Evolutionary conservation across 208 protist species (phyloP), one percentile per base, ranked within the genome.

Genomic region (Acanthamoeba lenticulata): DNA sequence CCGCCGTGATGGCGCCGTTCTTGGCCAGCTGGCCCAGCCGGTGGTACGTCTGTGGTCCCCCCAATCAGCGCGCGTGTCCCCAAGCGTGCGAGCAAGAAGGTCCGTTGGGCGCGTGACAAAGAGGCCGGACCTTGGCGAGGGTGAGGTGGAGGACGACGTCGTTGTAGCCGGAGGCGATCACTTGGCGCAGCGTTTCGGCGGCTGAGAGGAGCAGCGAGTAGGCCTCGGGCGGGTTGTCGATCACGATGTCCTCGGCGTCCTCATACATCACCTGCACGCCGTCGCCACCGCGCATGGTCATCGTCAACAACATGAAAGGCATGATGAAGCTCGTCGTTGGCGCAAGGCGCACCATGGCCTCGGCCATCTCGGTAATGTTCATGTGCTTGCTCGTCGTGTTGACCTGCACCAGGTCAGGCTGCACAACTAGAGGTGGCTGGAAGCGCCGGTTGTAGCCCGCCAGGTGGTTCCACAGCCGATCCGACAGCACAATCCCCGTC

Each of bases 141-240:
- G 74, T 83, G 36, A 83, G 42, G 15, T 83, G 36, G 40, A 83
- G 15, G 1, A 2, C 13, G 36, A 83, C 38, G 83, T 90, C 83
- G 83, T 90, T 90, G 83, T 72, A 72, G 55, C 83, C 83, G 55
- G 29, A 32, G 47, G 83, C 83, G 55, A 90, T 90, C 52, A 69
- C 83, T 7, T 42, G 19, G 36, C 38, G 52, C 29, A 90, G 38
- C 36, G 55, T 72, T 36, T 90, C 29, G 21, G 83, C 83, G 11
- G 83, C 83, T 3, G 47, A 42, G n/a, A 72, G 11, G 40, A 93
- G 47, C 2, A 93, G 65, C 29, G 89, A 93, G 29, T 65, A 49
- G 13, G 89, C 89, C 44, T 93, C 89, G 62, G 65, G 52, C 62
- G 55, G 89, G 42, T 93, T 93, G 19, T 93, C 44, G 4, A 44